A percentile compares a stretch with the other conserved stretches of the same genome.
phyloP scores from a whole-genome alignment of 345 rosid genomes.

The Melaleuca alternifolia region DNA sequence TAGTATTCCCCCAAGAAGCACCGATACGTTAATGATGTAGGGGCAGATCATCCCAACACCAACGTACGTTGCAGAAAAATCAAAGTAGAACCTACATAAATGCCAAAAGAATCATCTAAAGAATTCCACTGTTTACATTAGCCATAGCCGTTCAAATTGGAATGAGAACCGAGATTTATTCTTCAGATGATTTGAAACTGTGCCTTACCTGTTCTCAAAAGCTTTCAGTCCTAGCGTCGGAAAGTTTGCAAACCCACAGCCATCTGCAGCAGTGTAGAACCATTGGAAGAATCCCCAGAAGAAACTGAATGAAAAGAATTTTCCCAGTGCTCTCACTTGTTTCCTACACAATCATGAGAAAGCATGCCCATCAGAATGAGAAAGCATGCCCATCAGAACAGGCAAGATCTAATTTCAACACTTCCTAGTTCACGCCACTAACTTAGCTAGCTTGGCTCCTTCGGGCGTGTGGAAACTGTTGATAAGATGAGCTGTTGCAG shows the following conservation, averaged over 20 bases:
- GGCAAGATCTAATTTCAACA: too few species aligned
- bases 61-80: conserved; percentile 75
- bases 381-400: too few species aligned
- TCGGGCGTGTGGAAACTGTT: too few species aligned
- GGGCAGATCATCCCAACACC: conserved; percentile 94
- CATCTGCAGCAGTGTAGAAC: conserved; percentile 60
- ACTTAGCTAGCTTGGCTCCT: too few species aligned
- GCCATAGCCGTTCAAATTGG: too few species aligned
- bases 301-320: too few species aligned
- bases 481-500: too few species aligned
- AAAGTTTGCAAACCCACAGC: conserved; percentile 58
- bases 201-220: conserved; percentile 34
- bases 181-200: not conserved
- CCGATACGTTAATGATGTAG: conserved; percentile 52
- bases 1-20: conserved; percentile 58
- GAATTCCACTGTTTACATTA: not conserved
- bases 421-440: too few species aligned
- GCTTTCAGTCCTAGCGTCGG: conserved; percentile 78
- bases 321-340: too few species aligned
- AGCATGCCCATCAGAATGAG: too few species aligned
- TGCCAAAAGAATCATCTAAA: not conserved
- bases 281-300: conserved; percentile 90
- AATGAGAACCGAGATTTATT: not conserved
- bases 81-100: conserved; percentile 65
- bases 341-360: too few species aligned